A percentile compares a stretch with the other conserved stretches of the same genome.
Conservation (phyloP, 768 basidiomycete species). For the Candolleomyces eurysporus region DNA sequence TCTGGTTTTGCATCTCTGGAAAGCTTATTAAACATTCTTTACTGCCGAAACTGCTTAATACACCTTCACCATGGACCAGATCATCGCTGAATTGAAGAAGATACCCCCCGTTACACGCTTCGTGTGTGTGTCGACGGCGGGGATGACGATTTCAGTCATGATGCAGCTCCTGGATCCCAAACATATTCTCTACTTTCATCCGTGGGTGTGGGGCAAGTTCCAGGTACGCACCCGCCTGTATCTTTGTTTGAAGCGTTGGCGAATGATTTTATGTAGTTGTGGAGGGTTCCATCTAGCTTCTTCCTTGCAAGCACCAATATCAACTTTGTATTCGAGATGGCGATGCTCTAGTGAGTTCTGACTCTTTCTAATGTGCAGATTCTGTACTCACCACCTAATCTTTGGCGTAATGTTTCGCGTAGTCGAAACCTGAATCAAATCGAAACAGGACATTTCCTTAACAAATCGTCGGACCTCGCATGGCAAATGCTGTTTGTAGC, state of each 20-base stretch:
- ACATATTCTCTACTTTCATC: conserved; percentile 50
- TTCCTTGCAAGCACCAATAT: conserved; percentile 51
- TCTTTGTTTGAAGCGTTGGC: background rate
- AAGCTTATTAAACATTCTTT: background rate
- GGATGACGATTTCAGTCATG: conserved; percentile 56
- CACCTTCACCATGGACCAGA: conserved; percentile 23
- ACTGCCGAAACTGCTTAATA: background rate
- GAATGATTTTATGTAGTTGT: conserved; percentile 44
- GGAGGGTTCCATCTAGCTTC: conserved; percentile 73
- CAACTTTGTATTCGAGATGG: conserved; percentile 49
- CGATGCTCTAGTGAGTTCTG: conserved; percentile 66
- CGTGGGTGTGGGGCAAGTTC: conserved; percentile 41
- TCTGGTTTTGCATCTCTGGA: background rate
- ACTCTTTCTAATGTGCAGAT: background rate
- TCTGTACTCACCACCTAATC: background rate
- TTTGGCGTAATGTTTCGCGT: background rate
- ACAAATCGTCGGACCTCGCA: conserved; percentile 70
- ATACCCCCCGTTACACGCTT: conserved; percentile 84
- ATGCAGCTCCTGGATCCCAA: conserved; percentile 53
- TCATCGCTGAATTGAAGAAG: conserved; percentile 66
- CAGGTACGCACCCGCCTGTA: conserved; percentile 42
- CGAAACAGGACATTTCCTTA: conserved; percentile 57
- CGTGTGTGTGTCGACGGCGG: conserved; percentile 57
- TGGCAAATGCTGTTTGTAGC: conserved; percentile 66
- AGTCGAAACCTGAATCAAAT: conserved; percentile 68